Evolutionary conservation across 371 early-diverging fungal genomes (phyloP).

Genomic region (Mucor piriformis): DNA sequence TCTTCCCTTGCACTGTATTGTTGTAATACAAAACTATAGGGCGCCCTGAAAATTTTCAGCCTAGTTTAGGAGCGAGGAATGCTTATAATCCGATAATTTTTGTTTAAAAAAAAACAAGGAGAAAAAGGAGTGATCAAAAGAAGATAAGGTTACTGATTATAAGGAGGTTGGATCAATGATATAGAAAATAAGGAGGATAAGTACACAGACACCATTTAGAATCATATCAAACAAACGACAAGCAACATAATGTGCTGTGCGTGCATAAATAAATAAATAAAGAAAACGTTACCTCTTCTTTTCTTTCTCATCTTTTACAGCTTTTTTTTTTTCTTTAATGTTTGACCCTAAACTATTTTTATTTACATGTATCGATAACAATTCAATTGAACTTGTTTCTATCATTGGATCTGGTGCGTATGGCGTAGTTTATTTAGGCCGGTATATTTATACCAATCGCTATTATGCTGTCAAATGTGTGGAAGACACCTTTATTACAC

Average conservation of each 20-base stretch:
- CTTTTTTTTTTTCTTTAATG: slow-evolving; percentile 4
- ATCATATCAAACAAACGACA: background rate
- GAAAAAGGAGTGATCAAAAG: background rate
- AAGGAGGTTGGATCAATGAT: too few species aligned
- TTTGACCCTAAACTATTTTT: slow-evolving; percentile 26
- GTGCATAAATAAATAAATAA: slow-evolving; percentile 1
- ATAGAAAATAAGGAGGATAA: too few species aligned
- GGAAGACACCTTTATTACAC: slow-evolving; percentile 40
- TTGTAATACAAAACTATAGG: too few species aligned
- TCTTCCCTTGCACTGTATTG: too few species aligned
- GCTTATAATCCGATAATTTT: background rate
- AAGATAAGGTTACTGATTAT: background rate
- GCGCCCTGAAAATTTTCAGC: too few species aligned
- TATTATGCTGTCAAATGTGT: slow-evolving; percentile 66
- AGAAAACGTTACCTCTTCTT: background rate
- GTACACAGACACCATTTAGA: background rate
- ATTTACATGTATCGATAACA: slow-evolving; percentile 35
- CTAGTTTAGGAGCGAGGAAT: background rate
- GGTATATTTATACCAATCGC: slow-evolving; percentile 39
- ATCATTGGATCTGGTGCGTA: slow-evolving; percentile 76
- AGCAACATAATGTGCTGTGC: background rate
- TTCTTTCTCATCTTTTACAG: background rate
- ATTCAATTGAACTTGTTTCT: slow-evolving; percentile 40
- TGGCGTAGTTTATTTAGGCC: slow-evolving; percentile 67
- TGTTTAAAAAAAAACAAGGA: background rate